phyloP scores from a whole-genome alignment of 768 basidiomycete genomes.

The Kockovaella imperatae region DNA sequence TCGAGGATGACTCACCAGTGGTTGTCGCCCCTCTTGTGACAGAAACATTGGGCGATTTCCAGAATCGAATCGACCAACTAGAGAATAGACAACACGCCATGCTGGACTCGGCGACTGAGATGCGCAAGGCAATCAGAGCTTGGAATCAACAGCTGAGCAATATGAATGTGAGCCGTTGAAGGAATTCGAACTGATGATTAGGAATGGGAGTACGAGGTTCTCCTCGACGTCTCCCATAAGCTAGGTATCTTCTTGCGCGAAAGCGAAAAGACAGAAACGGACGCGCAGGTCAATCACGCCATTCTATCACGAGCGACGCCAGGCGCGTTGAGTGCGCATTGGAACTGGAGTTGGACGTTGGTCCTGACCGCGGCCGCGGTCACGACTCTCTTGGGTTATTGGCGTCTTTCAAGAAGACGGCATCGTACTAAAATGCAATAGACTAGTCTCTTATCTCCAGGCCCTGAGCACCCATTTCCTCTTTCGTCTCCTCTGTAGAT shows the following conservation, averaged over 20 bases:
- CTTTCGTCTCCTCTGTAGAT: constrained; percentile 64
- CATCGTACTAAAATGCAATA: too few species aligned
- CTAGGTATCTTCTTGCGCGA: too few species aligned
- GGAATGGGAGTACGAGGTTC: constrained; percentile 29
- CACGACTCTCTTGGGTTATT: too few species aligned
- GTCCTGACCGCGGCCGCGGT: too few species aligned
- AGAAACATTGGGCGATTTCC: constrained; percentile 8
- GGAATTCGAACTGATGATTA: constrained; percentile 2
- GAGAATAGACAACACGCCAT: constrained; percentile 19
- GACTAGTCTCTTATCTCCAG: too few species aligned
- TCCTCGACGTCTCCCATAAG: constrained; percentile 24
- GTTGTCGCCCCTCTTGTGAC: neutral
- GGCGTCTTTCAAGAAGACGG: too few species aligned
- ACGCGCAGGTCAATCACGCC: too few species aligned
- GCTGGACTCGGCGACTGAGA: constrained; percentile 15
- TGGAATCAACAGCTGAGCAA: constrained; percentile 25
- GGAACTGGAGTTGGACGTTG: too few species aligned
- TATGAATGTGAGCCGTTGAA: constrained; percentile 9
- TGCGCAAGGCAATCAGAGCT: constrained; percentile 16
- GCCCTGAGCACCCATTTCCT: constrained; percentile 37
- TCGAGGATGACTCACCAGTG: too few species aligned
- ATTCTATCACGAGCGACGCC: too few species aligned
- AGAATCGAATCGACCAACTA: constrained; percentile 15
- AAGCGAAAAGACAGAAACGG: too few species aligned
- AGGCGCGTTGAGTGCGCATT: too few species aligned